Evolutionary conservation across 495 filamentous ascomycete genomes (phyloP).

Genomic region (Penicillium maclennaniae): DNA sequence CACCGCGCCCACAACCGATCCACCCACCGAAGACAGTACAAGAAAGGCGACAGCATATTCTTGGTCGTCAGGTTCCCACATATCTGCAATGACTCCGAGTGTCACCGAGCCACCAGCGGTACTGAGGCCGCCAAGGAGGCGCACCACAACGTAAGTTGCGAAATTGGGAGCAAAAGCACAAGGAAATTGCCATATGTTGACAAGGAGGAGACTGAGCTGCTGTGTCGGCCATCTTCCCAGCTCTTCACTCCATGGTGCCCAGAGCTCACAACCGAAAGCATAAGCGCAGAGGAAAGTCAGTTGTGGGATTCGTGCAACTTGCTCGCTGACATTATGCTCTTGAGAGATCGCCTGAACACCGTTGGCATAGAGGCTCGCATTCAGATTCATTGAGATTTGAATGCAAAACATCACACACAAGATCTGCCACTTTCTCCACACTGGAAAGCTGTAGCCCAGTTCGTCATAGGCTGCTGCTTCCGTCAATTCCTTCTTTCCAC

Average conservation of each 20-base stretch:
- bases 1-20: conserved; percentile 66
- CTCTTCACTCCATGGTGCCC: conserved; percentile 73
- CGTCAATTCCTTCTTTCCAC: not conserved
- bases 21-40: conserved; percentile 67
- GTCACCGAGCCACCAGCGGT: conserved; percentile 73
- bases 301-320: conserved; percentile 55
- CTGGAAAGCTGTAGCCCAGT: conserved; percentile 55
- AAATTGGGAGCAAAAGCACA: conserved; percentile 67
- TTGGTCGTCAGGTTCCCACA: conserved; percentile 64
- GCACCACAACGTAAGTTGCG: conserved; percentile 52
- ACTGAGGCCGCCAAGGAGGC: conserved; percentile 60
- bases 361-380: conserved; percentile 64
- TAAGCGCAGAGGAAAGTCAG: conserved; percentile 64
- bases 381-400: conserved; percentile 75
- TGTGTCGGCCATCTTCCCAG: conserved; percentile 60
- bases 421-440: conserved; percentile 66
- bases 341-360: conserved; percentile 52
- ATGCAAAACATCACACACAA: conserved; percentile 64
- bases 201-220: conserved; percentile 57
- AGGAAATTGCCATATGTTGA: conserved; percentile 66
- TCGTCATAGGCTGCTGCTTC: conserved; percentile 40
- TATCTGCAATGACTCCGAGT: conserved; percentile 68
- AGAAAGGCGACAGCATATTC: conserved; percentile 57
- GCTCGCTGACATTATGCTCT: conserved; percentile 53
- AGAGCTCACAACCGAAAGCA: conserved; percentile 70